Evolutionary conservation across 371 early-diverging fungal species (phyloP).

Genomic region (Mortierella sp.): DNA sequence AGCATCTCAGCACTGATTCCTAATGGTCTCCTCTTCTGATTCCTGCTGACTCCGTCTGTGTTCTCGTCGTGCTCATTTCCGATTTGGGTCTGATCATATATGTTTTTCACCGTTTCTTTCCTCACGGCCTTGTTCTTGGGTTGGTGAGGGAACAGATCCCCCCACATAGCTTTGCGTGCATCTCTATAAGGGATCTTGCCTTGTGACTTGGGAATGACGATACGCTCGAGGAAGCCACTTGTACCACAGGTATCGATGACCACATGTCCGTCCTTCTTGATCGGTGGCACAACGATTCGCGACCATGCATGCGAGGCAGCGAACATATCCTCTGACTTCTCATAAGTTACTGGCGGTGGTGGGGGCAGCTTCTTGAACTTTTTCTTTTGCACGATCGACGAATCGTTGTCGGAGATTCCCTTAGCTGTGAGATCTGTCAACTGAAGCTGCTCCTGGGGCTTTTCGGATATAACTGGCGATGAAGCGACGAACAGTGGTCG

Average conservation of each 20-base stretch:
- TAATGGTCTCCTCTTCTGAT: slow-evolving; percentile 10
- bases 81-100: neutral
- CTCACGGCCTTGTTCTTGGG: slow-evolving; percentile 64
- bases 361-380: slow-evolving; percentile 38
- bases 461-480: neutral
- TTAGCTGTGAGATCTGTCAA: slow-evolving; percentile 5
- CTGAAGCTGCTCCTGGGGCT: neutral
- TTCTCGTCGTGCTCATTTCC: too few species aligned
- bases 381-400: slow-evolving; percentile 2
- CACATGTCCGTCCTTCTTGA: slow-evolving; percentile 84
- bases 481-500: slow-evolving; percentile 57
- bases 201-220: slow-evolving; percentile 79
- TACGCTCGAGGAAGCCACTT: slow-evolving; percentile 74
- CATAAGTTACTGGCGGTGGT: slow-evolving; percentile 41
- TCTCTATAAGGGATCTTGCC: slow-evolving; percentile 81
- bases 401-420: neutral
- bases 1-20: slow-evolving; percentile 27
- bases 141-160: slow-evolving; percentile 84
- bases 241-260: slow-evolving; percentile 76
- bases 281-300: slow-evolving; percentile 75
- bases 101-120: slow-evolving; percentile 19
- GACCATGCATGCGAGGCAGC: slow-evolving; percentile 75
- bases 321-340: slow-evolving; percentile 51
- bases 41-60: too few species aligned
- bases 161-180: slow-evolving; percentile 85